Evolutionary conservation across 352 stramenopile genomes (phyloP).

Genomic region (Pythium insidiosum): DNA sequence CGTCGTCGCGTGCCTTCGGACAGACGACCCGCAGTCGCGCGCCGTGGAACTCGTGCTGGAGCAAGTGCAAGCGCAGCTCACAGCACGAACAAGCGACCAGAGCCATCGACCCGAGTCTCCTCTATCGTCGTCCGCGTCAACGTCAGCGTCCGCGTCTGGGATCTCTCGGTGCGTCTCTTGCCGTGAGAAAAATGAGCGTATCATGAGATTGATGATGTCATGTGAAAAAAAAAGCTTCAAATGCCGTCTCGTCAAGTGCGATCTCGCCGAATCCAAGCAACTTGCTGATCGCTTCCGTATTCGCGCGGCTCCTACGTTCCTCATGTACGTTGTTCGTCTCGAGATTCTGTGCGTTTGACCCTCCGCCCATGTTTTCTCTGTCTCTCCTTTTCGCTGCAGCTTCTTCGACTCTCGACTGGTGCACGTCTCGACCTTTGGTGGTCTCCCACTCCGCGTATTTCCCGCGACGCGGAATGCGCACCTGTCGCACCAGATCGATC

Average conservation of each 20-base stretch:
- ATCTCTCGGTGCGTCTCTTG: too few species aligned
- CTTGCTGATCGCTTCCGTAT: constrained; percentile 60
- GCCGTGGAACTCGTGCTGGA: constrained; percentile 43
- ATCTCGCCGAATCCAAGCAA: constrained; percentile 49
- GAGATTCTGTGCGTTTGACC: not conserved
- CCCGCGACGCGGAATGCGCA: constrained; percentile 52
- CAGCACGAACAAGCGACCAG: constrained; percentile 1
- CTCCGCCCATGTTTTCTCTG: not conserved
- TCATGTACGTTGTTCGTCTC: constrained; percentile 47
- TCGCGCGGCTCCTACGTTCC: constrained; percentile 61
- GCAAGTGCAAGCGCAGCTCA: constrained; percentile 36
- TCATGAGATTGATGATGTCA: not conserved
- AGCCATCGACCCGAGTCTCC: not conserved
- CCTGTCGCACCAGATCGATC: constrained; percentile 42
- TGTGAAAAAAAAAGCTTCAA: too few species aligned
- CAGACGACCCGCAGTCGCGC: constrained; percentile 54
- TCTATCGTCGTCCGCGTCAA: too few species aligned
- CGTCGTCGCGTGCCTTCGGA: constrained; percentile 56
- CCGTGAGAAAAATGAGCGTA: too few species aligned
- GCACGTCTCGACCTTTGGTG: constrained; percentile 52
- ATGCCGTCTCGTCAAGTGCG: constrained; percentile 61
- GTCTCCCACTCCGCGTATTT: constrained; percentile 31
- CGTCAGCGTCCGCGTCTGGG: too few species aligned
- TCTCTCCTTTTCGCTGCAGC: too few species aligned
- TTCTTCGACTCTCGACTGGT: constrained; percentile 61